A percentile compares a stretch with the other conserved stretches of the same genome.
phyloP scores from a whole-genome alignment of 2,329 filamentous ascomycete genomes.

The Apiospora kogelbergensis region DNA sequence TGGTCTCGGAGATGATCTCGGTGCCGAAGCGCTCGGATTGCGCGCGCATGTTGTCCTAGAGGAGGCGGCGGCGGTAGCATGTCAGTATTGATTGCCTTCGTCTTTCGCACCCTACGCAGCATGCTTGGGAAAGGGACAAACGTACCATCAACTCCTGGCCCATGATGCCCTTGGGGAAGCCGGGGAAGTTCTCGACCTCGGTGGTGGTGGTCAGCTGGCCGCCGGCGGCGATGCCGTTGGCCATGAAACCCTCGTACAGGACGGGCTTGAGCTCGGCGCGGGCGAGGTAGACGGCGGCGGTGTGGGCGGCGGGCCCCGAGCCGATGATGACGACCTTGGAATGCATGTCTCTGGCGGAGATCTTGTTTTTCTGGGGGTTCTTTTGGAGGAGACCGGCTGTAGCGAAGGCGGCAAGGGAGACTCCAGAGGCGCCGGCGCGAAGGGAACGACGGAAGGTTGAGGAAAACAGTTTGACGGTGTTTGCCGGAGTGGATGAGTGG shows the following conservation, averaged over 20 bases:
- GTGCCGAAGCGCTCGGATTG: conserved; percentile 94
- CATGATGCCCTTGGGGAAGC: conserved; percentile 87
- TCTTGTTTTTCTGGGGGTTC: conserved; percentile 16
- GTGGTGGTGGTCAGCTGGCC: conserved; percentile 98
- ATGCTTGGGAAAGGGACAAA: no score
- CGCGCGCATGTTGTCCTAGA: conserved; percentile 79
- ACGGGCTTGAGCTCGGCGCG: conserved; percentile 93
- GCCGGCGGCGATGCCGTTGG: conserved; percentile 92
- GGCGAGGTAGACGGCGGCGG: conserved; percentile 92
- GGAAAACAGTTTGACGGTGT: conserved; percentile 88
- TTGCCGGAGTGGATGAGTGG: neutral
- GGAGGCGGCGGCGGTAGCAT: no score
- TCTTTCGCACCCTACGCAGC: no score
- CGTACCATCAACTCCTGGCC: conserved; percentile 81
- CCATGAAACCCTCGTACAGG: conserved; percentile 96
- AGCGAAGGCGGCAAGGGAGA: conserved; percentile 70
- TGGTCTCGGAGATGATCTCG: conserved; percentile 88
- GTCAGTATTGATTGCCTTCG: no score
- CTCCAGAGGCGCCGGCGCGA: conserved; percentile 70
- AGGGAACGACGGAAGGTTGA: conserved; percentile 73
- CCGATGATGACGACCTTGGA: conserved; percentile 90
- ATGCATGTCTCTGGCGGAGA: conserved; percentile 70
- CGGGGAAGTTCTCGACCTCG: conserved; percentile 97
- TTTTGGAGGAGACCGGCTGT: conserved; percentile 55
- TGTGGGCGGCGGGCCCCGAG: conserved; percentile 96